Evolutionary conservation across 306 rosid species (phyloP).

Genomic region (Castanea sativa): DNA sequence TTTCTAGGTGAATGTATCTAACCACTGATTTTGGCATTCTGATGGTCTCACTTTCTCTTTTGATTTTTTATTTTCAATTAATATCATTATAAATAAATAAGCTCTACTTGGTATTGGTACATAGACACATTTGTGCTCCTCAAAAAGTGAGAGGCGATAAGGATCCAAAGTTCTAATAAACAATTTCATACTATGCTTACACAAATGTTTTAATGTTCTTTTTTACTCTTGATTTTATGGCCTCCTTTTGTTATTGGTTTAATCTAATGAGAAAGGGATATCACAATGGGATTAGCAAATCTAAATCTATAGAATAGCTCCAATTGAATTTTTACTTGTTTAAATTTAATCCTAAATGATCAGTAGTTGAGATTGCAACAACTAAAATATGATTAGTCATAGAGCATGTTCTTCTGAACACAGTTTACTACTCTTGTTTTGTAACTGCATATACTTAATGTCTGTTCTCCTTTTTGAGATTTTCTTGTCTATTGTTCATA

Average conservation of each 20-base stretch:
- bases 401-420: not conserved
- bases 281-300: no score
- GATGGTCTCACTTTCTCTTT: not conserved
- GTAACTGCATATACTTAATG: not conserved
- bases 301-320: not conserved
- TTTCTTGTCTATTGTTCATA: not conserved
- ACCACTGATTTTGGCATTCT: not conserved
- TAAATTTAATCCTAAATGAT: not conserved
- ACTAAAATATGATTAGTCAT: not conserved
- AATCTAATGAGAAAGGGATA: no score
- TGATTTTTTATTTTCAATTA: no score
- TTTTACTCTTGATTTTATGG: not conserved
- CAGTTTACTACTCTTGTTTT: not conserved
- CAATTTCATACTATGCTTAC: not conserved
- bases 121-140: no score
- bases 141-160: not conserved
- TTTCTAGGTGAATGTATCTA: not conserved
- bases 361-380: not conserved
- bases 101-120: no score
- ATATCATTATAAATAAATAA: no score
- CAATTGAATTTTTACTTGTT: not conserved
- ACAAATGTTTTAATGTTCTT: not conserved
- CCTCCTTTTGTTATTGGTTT: not conserved
- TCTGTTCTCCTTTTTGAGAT: not conserved
- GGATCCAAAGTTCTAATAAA: not conserved